Conservation (phyloP, 164 flowering plant genomes). For the Amborella trichopoda region DNA sequence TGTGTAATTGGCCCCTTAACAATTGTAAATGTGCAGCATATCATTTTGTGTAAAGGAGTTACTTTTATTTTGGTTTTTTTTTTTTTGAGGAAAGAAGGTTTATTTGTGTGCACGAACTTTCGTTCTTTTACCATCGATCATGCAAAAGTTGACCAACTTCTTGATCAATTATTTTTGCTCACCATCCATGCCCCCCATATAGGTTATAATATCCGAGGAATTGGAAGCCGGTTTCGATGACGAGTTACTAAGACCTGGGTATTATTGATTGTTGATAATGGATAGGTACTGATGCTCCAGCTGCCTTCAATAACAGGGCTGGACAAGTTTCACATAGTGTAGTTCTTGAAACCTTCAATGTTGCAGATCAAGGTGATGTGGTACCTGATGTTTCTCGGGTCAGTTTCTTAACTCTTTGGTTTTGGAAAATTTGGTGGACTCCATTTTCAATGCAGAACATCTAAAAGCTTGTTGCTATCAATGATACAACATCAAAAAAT, state of each 20-base stretch:
- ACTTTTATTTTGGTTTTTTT: too few species aligned
- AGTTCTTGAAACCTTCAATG: slow-evolving; percentile 77
- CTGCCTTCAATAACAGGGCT: slow-evolving; percentile 45
- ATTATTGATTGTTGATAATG: slow-evolving; percentile 4
- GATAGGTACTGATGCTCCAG: slow-evolving; percentile 50
- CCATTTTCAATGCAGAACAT: too few species aligned
- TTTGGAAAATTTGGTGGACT: too few species aligned
- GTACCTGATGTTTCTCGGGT: slow-evolving; percentile 76
- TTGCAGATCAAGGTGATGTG: slow-evolving; percentile 75
- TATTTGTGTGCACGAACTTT: slow-evolving; percentile 6
- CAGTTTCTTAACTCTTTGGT: neutral
- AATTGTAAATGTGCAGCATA: too few species aligned
- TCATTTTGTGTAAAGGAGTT: too few species aligned
- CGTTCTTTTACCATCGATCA: slow-evolving; percentile 5
- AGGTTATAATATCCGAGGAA: neutral
- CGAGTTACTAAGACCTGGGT: too few species aligned
- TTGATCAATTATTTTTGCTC: slow-evolving; percentile 2
- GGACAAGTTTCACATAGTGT: slow-evolving; percentile 90
- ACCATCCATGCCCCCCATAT: slow-evolving; percentile 4
- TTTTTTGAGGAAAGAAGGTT: too few species aligned
- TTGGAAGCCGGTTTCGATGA: slow-evolving; percentile 1
- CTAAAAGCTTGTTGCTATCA: too few species aligned
- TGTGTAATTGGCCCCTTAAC: too few species aligned
- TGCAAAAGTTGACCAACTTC: slow-evolving; percentile 4
- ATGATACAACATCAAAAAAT: too few species aligned